These are phyloP conservation scores for Colletotrichum lupini DNA, from an alignment of 2,329 filamentous ascomycete species.

Conservation along the genomic window DNA sequence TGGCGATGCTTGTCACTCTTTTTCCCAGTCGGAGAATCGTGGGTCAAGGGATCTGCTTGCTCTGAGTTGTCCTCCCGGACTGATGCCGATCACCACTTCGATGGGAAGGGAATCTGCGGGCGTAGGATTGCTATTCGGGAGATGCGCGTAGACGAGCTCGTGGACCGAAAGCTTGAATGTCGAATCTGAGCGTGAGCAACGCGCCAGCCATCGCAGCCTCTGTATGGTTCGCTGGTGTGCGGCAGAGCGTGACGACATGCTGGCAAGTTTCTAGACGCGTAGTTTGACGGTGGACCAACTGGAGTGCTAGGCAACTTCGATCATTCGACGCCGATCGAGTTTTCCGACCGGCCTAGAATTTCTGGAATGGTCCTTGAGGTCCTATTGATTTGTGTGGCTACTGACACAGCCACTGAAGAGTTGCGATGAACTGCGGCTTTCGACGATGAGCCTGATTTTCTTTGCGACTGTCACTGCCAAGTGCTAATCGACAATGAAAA, in stretches of 20 bases:
- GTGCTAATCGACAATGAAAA: no score
- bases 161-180: conserved; percentile 24
- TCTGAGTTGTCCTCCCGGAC: background rate
- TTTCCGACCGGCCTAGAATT: background rate
- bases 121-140: background rate
- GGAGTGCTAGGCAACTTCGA: background rate
- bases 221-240: background rate
- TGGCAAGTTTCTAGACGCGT: background rate
- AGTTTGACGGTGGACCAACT: no score
- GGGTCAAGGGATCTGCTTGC: conserved; percentile 4
- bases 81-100: conserved; percentile 14
- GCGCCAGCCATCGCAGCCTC: background rate
- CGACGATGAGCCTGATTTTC: background rate
- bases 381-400: background rate
- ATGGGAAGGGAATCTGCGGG: background rate
- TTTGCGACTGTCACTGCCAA: background rate
- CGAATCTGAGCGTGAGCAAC: background rate
- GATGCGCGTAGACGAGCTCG: conserved; percentile 13
- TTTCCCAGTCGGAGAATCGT: background rate
- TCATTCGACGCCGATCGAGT: background rate
- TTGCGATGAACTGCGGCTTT: conserved; percentile 6
- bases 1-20: conserved; percentile 7
- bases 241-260: conserved; percentile 10
- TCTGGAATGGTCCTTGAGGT: background rate
- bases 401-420: conserved; percentile 6